phyloP scores from a whole-genome alignment of 331 rosid species.

The Cydonia oblonga region DNA sequence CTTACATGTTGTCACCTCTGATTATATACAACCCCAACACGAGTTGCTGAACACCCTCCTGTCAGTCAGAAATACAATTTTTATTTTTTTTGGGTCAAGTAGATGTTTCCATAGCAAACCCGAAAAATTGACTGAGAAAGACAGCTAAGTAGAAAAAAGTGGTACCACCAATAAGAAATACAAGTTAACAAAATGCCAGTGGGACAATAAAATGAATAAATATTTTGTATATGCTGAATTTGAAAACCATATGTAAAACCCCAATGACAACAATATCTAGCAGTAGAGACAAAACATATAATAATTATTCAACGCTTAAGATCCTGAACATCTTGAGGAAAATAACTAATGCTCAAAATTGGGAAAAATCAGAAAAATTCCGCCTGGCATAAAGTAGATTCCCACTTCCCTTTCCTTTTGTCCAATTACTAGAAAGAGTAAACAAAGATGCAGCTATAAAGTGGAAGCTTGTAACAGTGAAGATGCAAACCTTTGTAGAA shows the following conservation, averaged over 20 bases:
- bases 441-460: neutral
- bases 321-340: neutral
- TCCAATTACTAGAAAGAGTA: neutral
- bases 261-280: neutral
- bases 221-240: neutral
- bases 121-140: neutral
- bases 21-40: conserved; percentile 89
- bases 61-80: neutral
- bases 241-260: neutral
- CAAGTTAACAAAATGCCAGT: neutral
- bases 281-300: neutral
- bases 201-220: neutral
- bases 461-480: neutral
- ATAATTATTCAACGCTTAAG: neutral
- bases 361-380: neutral
- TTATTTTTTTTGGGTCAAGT: neutral
- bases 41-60: conserved; percentile 98
- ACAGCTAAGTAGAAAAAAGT: neutral
- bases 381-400: neutral
- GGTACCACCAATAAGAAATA: neutral
- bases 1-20: conserved; percentile 97
- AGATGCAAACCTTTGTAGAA: conserved; percentile 72
- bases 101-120: neutral
- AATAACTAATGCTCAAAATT: neutral
- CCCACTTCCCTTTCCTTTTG: neutral